Base-by-base conservation (phyloP, 768 basidiomycete genomes). In the Roridomyces roridus region DNA sequence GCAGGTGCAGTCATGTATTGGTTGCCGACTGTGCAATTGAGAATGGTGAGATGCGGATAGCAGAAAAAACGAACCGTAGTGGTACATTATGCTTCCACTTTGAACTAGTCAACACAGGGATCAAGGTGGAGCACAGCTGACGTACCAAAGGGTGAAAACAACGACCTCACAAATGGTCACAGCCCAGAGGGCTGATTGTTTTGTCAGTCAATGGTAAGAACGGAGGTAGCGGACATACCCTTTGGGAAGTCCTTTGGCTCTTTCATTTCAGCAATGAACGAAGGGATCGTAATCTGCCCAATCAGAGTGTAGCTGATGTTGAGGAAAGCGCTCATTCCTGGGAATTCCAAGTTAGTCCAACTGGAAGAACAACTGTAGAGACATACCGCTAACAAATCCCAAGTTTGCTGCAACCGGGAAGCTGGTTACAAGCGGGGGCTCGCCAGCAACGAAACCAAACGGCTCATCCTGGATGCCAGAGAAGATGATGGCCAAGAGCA, bases 221-320 rank as follows among this genome's bases (percentile, higher is more conserved):
- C 9, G 40, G 2, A n/a, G 23, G n/a, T 15, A 21, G 14, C 18
- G n/a, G 15, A 51, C 62, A 25, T 43, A 72, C 74, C 74, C 68
- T 78, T 78, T 0, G 77, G 76, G 62, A 80, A 78, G 52, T 78
- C 77, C 52, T 70, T 76, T 2, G 78, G 78, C 31, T 80, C 72
- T 62, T 76, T 72, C 77, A 79, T 78, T 58, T 79, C 77, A 9
- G 78, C 76, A 50, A 78, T 79, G 57, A 79, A 78, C 26, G 77
- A 77, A 17, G 78, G 78, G 15, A 78, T 61, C 0, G 75, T 75
- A 23, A 76, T 76, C 59, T 80, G 78, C 4, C 77, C 78, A 26
- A 78, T 72, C 26, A 78, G 70, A 17, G 77, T 78, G 56, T 77
- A 79, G 6, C 69, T 72, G 44, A 80, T 80, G 65, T 80, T 80